Evolutionary conservation across 225 moss, liverwort and hornwort species (phyloP).

Genomic region (Sphagnum tenellum): DNA sequence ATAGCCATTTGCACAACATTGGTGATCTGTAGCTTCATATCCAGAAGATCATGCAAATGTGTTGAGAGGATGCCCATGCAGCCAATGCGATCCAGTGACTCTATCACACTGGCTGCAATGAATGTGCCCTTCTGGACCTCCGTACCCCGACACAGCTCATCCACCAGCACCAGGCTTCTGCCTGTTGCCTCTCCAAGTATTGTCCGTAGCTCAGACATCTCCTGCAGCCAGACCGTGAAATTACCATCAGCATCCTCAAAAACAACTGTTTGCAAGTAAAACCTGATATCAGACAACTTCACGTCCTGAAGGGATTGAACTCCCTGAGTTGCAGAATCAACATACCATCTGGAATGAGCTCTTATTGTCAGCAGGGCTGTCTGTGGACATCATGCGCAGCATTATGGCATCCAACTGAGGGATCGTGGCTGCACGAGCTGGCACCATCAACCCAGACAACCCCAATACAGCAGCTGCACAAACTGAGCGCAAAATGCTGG

Average conservation of each 20-base stretch:
- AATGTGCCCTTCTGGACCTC: slow-evolving; percentile 95
- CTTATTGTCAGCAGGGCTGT: slow-evolving; percentile 93
- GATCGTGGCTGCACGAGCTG: slow-evolving; percentile 65
- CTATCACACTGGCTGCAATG: slow-evolving; percentile 88
- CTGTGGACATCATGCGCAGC: slow-evolving; percentile 96
- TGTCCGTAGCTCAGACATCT: slow-evolving; percentile 94
- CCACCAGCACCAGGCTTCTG: slow-evolving; percentile 74
- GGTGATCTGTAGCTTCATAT: slow-evolving; percentile 60
- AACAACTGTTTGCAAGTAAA: too few relatives aligned
- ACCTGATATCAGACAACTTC: too few relatives aligned
- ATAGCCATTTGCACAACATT: slow-evolving; percentile 77
- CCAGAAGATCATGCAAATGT: slow-evolving; percentile 86
- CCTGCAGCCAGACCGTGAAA: slow-evolving; percentile 14
- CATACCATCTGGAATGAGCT: slow-evolving; percentile 93
- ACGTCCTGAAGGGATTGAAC: too few relatives aligned
- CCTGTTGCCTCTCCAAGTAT: slow-evolving; percentile 68
- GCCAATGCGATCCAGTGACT: slow-evolving; percentile 66
- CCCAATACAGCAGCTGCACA: slow-evolving; percentile 78
- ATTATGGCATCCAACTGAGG: slow-evolving; percentile 84
- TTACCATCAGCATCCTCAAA: too few relatives aligned
- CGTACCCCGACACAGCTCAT: slow-evolving; percentile 91
- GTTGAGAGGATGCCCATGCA: slow-evolving; percentile 92
- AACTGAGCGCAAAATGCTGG: slow-evolving; percentile 80
- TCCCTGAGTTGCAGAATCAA: too few relatives aligned
- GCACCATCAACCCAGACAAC: slow-evolving; percentile 87